Base-by-base conservation (phyloP, 2,329 filamentous ascomycete species). In the Monosporascus sp. region DNA sequence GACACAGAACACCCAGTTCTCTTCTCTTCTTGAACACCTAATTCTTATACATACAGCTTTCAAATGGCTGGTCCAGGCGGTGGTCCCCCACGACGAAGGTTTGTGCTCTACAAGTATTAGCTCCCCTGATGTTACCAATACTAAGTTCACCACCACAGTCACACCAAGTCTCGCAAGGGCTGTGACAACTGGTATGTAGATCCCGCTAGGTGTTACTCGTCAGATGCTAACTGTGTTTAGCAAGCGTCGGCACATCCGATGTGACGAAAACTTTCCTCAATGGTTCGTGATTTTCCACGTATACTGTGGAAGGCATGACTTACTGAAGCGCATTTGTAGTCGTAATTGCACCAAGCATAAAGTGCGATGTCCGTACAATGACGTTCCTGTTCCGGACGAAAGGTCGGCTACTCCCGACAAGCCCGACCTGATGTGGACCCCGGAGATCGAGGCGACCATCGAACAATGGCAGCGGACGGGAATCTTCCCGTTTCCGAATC, bases 271-370 rank as follows among this genome's bases (percentile, higher is more conserved):
- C 63, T 97, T 96, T 67, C 94, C 94, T 50, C 94, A 99, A 82
- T 99, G 93, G 91, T 96, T 79, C 65, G 81, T 72, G 45, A 44
- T 48, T 26, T 17, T 41, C 52, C 61, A 72, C 55, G 69, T 57
- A 52, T 37, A 52, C 44, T 26, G 45, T 37, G 40, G 9, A 20
- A 37, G 22, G 5, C 46, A 16, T n/a, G 54, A 31, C 37, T 55
- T 50, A 51, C 52, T 59, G 41, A 55, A 55, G 8, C 22, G 40
- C 19, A n/a, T 37, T 66, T 26, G 22, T 46, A 96, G 92, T 77
- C 91, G 91, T 67, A 99, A 99, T 74, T 99, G 94, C 75, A 97
- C 93, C 57, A 99, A 97, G 76, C 94, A 99, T 76, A 96, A 97
- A 76, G 94, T 95, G 65, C 89, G 92, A 66, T 99, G 94, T 74